Evolutionary conservation across 1,139 yeast genomes (phyloP).

Genomic region (Pichia sp.): DNA sequence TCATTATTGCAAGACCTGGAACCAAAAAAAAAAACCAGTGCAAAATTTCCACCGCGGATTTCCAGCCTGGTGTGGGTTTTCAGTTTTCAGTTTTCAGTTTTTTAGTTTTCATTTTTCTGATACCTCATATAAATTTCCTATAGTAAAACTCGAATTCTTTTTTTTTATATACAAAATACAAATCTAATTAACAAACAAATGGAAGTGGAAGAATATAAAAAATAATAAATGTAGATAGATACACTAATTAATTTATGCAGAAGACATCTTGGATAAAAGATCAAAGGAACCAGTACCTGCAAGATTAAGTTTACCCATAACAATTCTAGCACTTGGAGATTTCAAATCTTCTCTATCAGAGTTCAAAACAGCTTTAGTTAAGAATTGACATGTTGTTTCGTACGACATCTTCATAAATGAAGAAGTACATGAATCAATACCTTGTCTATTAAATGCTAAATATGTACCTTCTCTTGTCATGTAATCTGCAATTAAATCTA

Average conservation of each 20-base stretch:
- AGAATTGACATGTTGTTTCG: constrained; percentile 96
- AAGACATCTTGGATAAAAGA: constrained; percentile 62
- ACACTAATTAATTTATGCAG: background rate
- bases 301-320: constrained; percentile 81
- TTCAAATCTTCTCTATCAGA: constrained; percentile 85
- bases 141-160: too few species aligned
- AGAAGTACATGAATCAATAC: constrained; percentile 91
- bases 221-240: background rate
- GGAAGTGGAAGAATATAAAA: background rate
- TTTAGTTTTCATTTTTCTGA: too few species aligned
- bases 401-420: constrained; percentile 98
- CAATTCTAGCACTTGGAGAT: constrained; percentile 93
- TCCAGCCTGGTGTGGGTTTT: background rate
- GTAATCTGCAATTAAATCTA: constrained; percentile 96
- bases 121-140: too few species aligned
- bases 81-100: too few species aligned
- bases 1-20: too few species aligned
- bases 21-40: background rate
- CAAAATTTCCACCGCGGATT: constrained; percentile 5
- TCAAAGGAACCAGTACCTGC: constrained; percentile 98
- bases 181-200: background rate
- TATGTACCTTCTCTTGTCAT: constrained; percentile 99
- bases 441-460: constrained; percentile 95
- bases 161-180: constrained; percentile 1
- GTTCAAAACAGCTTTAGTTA: constrained; percentile 92